Base-by-base conservation (phyloP, 2,329 filamentous ascomycete genomes). In the Leptographium lundbergii region DNA sequence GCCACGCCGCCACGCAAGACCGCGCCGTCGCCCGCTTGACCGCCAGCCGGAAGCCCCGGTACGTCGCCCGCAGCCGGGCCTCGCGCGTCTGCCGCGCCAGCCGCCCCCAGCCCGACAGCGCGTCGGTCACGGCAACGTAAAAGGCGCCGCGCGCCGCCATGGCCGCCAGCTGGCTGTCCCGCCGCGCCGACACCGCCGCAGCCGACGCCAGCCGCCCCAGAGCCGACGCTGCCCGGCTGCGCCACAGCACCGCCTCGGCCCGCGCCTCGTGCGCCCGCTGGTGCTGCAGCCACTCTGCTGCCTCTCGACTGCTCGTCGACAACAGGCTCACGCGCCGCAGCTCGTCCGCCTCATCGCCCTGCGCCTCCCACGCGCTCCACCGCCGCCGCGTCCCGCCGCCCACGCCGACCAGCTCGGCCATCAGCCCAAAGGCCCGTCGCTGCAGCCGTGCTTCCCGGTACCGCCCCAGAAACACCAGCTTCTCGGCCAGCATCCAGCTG, bases 401-500 rank as follows among this genome's bases (percentile, higher is more conserved):
- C 27, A 45, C 10, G 6, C 11, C 32, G 3, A 48, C 57, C 6
- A 55, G 54, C 13, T 54, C 29, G 42, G 25, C 39, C 54, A n/a
- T 29, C 17, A 17, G 19, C 13, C 9, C 32, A 34, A 34, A 32
- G 13, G 58, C 50, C 25, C 58, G 53, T 36, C 59, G 60, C 11
- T 54, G 17, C 25, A 59, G 64, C 57, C 57, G 62, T 14, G 58
- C 64, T 29, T 67, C 66, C 11, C 60, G 56, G 52, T 66, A 65
- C 1, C 67, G 65, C 34, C 57, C 50, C 48, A 64, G 64, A 57
- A 67, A 68, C 4, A 59, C 64, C 2, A 68, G 63, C 52, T 65
- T 65, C 56, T 69, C 67, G 32, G 65, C 62, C 36, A 68, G 63
- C 6, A 64, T 57, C 69, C 69, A 71, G 48, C 65, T 62, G 14